Conservation (phyloP, 352 stramenopile genomes). For the Globisporangium lucens region DNA sequence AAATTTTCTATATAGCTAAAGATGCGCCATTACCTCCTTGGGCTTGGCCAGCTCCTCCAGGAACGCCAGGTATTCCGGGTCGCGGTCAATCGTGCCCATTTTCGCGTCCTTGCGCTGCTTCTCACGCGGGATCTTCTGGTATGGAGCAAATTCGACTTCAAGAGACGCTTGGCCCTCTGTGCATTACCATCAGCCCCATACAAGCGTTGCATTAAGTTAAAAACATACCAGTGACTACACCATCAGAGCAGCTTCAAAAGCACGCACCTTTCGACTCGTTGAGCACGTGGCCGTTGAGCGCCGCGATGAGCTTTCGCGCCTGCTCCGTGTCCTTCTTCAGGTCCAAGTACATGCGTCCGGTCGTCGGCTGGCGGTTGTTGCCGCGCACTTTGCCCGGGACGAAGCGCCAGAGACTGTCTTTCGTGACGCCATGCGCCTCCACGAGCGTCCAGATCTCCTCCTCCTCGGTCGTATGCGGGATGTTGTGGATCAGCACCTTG, state of each 20-base stretch:
- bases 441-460: conserved; percentile 36
- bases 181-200: background rate
- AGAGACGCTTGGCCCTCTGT: conserved; percentile 22
- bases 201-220: background rate
- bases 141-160: conserved; percentile 72
- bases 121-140: conserved; percentile 77
- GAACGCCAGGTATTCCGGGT: conserved; percentile 72
- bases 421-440: conserved; percentile 30
- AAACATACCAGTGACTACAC: background rate
- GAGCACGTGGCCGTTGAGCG: conserved; percentile 50
- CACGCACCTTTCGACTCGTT: conserved; percentile 29
- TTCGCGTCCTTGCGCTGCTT: conserved; percentile 82
- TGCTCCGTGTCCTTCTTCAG: conserved; percentile 62
- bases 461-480: conserved; percentile 45
- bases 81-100: conserved; percentile 62
- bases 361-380: conserved; percentile 51
- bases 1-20: too few relatives aligned
- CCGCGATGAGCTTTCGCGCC: conserved; percentile 43
- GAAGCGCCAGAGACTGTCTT: conserved; percentile 59
- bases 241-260: background rate
- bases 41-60: conserved; percentile 65
- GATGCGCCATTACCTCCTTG: conserved; percentile 42
- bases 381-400: conserved; percentile 46
- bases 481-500: conserved; percentile 72
- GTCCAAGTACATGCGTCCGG: conserved; percentile 66